These are phyloP conservation scores for Hypomontagnella submonticulosa DNA, from an alignment of 495 filamentous ascomycete genomes.

Conservation along the genomic window DNA sequence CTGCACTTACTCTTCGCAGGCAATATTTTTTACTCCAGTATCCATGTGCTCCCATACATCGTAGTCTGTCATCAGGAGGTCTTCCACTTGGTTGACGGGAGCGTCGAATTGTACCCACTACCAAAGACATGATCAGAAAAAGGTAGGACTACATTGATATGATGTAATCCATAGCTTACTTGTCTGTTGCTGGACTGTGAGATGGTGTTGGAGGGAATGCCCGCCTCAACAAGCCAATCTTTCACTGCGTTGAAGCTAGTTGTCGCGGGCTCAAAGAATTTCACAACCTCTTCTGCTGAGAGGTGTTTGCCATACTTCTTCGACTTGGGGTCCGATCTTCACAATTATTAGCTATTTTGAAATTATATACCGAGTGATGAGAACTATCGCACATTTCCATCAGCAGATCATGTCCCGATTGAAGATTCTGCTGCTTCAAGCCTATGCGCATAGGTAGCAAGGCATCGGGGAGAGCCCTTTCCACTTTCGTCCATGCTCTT, in stretches of 20 bases:
- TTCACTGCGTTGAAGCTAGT: slow-evolving; percentile 58
- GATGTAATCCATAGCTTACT: slow-evolving; percentile 15
- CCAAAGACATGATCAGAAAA: slow-evolving; percentile 42
- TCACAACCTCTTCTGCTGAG: slow-evolving; percentile 59
- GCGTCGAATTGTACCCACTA: slow-evolving; percentile 67
- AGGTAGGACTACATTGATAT: slow-evolving; percentile 37
- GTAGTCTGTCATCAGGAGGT: slow-evolving; percentile 65
- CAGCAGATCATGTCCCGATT: slow-evolving; percentile 46
- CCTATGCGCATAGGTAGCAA: slow-evolving; percentile 44
- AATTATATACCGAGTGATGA: background rate
- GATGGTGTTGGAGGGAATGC: slow-evolving; percentile 62
- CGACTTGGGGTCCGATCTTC: slow-evolving; percentile 77
- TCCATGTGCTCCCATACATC: slow-evolving; percentile 63
- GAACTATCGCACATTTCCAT: slow-evolving; percentile 46
- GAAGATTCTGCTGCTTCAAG: slow-evolving; percentile 42
- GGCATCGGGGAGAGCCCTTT: slow-evolving; percentile 42
- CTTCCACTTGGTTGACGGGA: slow-evolving; percentile 62
- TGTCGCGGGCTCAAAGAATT: slow-evolving; percentile 60
- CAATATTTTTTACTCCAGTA: slow-evolving; percentile 43
- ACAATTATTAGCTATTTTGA: slow-evolving; percentile 87
- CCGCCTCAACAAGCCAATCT: slow-evolving; percentile 61
- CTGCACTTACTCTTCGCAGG: slow-evolving; percentile 46
- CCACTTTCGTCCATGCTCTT: slow-evolving; percentile 48
- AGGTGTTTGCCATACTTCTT: slow-evolving; percentile 64
- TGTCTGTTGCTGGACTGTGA: slow-evolving; percentile 47